Evolutionary conservation across 805 yeast genomes (phyloP).

Genomic region (Starmerella tilneyi): DNA sequence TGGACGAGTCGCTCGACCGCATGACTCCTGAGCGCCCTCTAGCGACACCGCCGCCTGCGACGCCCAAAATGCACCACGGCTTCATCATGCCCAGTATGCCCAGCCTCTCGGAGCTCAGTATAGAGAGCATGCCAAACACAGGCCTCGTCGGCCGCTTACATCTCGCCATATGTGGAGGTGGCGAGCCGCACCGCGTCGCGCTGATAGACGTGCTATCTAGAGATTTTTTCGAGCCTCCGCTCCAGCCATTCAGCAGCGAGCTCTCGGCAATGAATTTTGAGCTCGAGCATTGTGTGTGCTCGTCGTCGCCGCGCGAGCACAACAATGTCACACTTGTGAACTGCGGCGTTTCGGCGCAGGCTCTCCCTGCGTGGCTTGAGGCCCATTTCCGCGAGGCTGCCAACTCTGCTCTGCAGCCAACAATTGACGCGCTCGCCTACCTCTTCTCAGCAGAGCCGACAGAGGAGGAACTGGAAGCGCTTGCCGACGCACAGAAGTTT

Average conservation of each 20-base stretch:
- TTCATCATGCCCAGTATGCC: constrained; percentile 17
- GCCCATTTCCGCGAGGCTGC: constrained; percentile 2
- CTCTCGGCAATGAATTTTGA: not conserved
- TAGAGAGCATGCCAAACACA: not conserved
- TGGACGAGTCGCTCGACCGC: too few relatives aligned
- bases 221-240: constrained; percentile 1
- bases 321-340: constrained; percentile 7
- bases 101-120: not conserved
- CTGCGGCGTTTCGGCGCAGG: not conserved
- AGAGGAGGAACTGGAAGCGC: constrained; percentile 5
- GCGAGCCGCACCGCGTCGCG: not conserved
- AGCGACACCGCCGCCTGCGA: not conserved
- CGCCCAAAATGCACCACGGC: not conserved
- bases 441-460: not conserved
- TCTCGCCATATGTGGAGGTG: not conserved
- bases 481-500: constrained; percentile 9
- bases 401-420: constrained; percentile 3
- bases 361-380: constrained; percentile 14
- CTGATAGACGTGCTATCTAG: not conserved
- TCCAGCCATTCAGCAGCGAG: not conserved
- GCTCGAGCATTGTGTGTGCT: constrained; percentile 3
- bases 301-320: constrained; percentile 9
- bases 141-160: constrained; percentile 5
- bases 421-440: constrained; percentile 12
- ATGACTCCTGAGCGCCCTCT: not conserved